These are phyloP conservation scores for Phaeotremella skinneri DNA, from an alignment of 768 basidiomycete species.

Conservation along the genomic window DNA sequence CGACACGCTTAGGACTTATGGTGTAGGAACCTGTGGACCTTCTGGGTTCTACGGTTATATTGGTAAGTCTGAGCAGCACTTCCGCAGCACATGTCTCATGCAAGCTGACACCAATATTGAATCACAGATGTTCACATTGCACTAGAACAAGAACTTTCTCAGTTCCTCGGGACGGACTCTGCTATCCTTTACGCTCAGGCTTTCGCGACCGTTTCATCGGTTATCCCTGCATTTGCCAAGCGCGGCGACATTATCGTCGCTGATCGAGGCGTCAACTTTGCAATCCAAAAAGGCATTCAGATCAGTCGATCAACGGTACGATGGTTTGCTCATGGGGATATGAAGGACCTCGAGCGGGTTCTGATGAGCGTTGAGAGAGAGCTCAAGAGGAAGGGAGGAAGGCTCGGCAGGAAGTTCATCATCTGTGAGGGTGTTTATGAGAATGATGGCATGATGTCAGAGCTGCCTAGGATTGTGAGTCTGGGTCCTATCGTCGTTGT, in stretches of 20 bases:
- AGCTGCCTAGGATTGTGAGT: conserved; percentile 85
- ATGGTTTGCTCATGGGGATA: conserved; percentile 96
- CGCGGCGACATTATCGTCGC: conserved; percentile 97
- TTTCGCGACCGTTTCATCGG: conserved; percentile 85
- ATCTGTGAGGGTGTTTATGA: conserved; percentile 97
- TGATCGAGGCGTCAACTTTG: conserved; percentile 92
- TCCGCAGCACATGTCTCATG: background rate
- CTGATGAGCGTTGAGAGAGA: conserved; percentile 82
- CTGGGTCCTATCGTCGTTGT: background rate
- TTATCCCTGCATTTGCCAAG: conserved; percentile 96
- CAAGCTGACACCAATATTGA: background rate
- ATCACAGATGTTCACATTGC: conserved; percentile 81
- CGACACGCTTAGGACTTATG: conserved; percentile 80
- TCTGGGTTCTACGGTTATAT: conserved; percentile 96
- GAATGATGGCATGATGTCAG: conserved; percentile 85
- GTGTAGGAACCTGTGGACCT: conserved; percentile 91
- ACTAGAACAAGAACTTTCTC: conserved; percentile 81
- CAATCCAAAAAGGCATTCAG: conserved; percentile 92
- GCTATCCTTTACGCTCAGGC: conserved; percentile 92
- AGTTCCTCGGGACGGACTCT: conserved; percentile 83
- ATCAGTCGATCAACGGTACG: conserved; percentile 86
- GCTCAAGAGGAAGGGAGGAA: conserved; percentile 72
- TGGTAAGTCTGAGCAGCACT: conserved; percentile 59
- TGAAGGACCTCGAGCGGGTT: conserved; percentile 84
- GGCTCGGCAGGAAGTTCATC: conserved; percentile 87